These are phyloP conservation scores for Eleusine coracana DNA, from an alignment of 176 grass and related monocot species.

Conservation along the genomic window DNA sequence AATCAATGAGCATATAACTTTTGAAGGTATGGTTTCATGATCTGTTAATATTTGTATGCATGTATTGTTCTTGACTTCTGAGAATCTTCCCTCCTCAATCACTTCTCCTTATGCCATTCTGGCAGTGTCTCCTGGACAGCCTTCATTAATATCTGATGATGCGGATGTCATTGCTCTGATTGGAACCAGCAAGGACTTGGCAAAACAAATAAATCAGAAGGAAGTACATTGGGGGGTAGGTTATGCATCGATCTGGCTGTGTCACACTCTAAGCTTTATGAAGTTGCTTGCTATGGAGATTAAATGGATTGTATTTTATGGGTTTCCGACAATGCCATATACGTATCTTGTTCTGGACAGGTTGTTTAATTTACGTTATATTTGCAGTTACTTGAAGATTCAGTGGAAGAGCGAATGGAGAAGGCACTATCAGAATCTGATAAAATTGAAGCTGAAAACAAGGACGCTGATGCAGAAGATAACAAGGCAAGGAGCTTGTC, in stretches of 20 bases:
- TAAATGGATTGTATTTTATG: constrained; percentile 18
- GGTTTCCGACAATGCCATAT: neutral
- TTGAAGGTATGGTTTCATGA: constrained; percentile 68
- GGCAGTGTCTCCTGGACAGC: constrained; percentile 77
- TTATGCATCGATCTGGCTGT: constrained; percentile 26
- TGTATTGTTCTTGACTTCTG: constrained; percentile 25
- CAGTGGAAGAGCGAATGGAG: constrained; percentile 83
- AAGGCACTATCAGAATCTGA: constrained; percentile 80
- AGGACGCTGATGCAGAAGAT: constrained; percentile 82
- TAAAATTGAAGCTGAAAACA: constrained; percentile 87
- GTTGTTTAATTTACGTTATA: constrained; percentile 35
- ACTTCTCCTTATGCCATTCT: constrained; percentile 43
- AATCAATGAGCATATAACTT: constrained; percentile 87
- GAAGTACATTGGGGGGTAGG: constrained; percentile 97
- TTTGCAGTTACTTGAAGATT: constrained; percentile 95
- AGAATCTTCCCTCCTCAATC: constrained; percentile 26
- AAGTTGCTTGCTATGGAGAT: constrained; percentile 4
- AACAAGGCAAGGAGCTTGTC: constrained; percentile 60
- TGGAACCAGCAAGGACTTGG: constrained; percentile 87
- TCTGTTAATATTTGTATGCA: neutral
- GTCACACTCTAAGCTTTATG: constrained; percentile 16
- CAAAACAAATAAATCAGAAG: constrained; percentile 97
- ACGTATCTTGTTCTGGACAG: constrained; percentile 14
- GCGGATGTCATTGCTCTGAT: constrained; percentile 79
- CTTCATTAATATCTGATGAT: constrained; percentile 83